Conservation (phyloP, 176 grass and related monocot genomes). For the Oryza meridionalis region DNA sequence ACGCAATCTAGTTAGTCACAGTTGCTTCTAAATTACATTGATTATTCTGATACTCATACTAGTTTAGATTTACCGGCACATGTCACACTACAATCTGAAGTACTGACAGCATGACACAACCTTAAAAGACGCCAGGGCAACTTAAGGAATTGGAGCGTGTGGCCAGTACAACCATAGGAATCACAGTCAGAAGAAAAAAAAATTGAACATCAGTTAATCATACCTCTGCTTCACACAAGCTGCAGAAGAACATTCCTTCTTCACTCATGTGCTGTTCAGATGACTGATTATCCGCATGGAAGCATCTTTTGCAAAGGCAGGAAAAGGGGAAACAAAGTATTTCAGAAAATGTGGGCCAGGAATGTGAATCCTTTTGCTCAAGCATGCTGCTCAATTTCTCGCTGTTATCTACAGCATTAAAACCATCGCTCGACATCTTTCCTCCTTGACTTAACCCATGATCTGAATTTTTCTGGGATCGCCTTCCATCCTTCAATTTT, state of each 20-base stretch:
- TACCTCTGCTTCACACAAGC: constrained; percentile 97
- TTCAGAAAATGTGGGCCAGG: constrained; percentile 45
- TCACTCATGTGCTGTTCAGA: constrained; percentile 77
- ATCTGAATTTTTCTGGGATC: constrained; percentile 37
- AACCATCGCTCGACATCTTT: constrained; percentile 39
- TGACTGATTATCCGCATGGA: constrained; percentile 42
- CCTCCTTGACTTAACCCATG: constrained; percentile 52
- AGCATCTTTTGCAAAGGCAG: constrained; percentile 56
- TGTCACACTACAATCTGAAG: background rate
- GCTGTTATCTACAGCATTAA: constrained; percentile 46
- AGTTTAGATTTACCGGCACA: background rate
- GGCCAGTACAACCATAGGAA: background rate
- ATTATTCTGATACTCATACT: background rate
- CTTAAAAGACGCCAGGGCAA: background rate
- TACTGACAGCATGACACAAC: background rate
- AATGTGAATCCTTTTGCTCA: constrained; percentile 53
- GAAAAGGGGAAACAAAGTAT: constrained; percentile 54
- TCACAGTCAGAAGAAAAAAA: background rate
- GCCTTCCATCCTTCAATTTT: constrained; percentile 52
- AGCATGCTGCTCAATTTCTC: constrained; percentile 55
- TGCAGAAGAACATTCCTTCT: constrained; percentile 97
- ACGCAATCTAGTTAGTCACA: constrained; percentile 11
- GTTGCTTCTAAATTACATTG: constrained; percentile 13
- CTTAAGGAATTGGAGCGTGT: constrained; percentile 1
- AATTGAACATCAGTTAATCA: background rate